Percentiles rank a stretch among this genome's conserved stretches.
These are phyloP conservation scores for Colletotrichum siamense DNA, from an alignment of 2,329 filamentous ascomycete species.

Conservation along the genomic window DNA sequence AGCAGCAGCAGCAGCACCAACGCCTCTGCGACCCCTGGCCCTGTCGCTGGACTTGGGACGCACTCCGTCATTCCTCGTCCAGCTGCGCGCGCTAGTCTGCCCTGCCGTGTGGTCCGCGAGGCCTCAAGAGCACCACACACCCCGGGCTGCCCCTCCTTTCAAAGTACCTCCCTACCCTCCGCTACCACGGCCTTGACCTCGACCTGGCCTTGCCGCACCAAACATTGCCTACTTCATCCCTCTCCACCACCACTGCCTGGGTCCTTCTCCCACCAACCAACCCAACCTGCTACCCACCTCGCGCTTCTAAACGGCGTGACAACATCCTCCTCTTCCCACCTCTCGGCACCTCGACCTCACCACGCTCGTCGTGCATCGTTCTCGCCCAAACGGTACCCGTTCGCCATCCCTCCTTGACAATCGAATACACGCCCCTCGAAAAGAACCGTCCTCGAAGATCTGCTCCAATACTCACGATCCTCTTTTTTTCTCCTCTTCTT, in stretches of 20 bases:
- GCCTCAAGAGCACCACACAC: constrained; percentile 12
- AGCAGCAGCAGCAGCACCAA: neutral
- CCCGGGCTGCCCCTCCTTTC: constrained; percentile 8
- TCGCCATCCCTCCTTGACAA: neutral
- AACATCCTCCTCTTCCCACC: constrained; percentile 8
- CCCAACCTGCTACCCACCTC: constrained; percentile 8
- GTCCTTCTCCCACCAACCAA: constrained; percentile 10
- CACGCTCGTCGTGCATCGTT: neutral
- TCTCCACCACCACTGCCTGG: neutral
- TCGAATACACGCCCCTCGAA: neutral
- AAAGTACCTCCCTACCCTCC: constrained; percentile 12
- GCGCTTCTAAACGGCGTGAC: constrained; percentile 15
- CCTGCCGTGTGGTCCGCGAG: constrained; percentile 21
- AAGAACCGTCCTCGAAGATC: neutral
- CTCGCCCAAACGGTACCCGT: neutral
- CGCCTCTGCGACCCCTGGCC: neutral
- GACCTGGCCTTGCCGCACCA: neutral
- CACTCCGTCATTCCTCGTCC: constrained; percentile 21
- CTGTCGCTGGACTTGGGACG: constrained; percentile 13
- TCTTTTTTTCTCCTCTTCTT: neutral
- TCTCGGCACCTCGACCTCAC: constrained; percentile 12
- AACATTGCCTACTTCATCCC: neutral
- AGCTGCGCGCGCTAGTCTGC: constrained; percentile 21
- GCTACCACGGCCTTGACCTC: neutral
- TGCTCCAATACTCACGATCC: neutral